Percentiles rank a stretch among this genome's conserved stretches.
Conservation (phyloP, 495 filamentous ascomycete genomes). For the Penicillium nucicola region DNA sequence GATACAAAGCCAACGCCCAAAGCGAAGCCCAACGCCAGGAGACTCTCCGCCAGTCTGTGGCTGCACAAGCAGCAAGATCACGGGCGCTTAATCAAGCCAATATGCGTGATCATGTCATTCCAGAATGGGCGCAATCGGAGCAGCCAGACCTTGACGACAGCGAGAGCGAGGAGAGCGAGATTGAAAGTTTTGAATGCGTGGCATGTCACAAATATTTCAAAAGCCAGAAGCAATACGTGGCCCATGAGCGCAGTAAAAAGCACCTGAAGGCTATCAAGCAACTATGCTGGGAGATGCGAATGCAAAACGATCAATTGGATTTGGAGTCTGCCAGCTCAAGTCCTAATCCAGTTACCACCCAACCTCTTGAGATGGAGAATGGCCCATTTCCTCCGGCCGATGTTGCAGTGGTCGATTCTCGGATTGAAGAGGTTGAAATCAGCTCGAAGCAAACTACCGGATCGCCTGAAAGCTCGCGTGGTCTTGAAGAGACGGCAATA, state of each 20-base stretch:
- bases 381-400: background rate
- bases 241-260: slow-evolving; percentile 97
- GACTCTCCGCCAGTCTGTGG: slow-evolving; percentile 69
- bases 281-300: slow-evolving; percentile 76
- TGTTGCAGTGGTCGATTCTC: too few species aligned
- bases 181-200: slow-evolving; percentile 78
- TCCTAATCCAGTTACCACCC: background rate
- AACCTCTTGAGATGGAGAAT: background rate
- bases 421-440: background rate
- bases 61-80: slow-evolving; percentile 80
- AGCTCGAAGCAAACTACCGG: background rate
- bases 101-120: slow-evolving; percentile 60
- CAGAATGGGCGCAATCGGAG: slow-evolving; percentile 72
- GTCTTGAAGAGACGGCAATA: background rate
- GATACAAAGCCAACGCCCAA: slow-evolving; percentile 66
- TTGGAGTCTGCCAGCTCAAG: slow-evolving; percentile 7
- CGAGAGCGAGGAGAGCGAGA: slow-evolving; percentile 51
- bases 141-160: slow-evolving; percentile 49
- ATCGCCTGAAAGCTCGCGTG: background rate
- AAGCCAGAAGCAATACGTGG: slow-evolving; percentile 84
- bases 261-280: slow-evolving; percentile 81
- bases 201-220: slow-evolving; percentile 92
- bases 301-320: slow-evolving; percentile 58
- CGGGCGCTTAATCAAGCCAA: slow-evolving; percentile 78
- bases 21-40: slow-evolving; percentile 79